phyloP scores from a whole-genome alignment of 805 yeast species.

The Yamadazyma tumulicola region DNA sequence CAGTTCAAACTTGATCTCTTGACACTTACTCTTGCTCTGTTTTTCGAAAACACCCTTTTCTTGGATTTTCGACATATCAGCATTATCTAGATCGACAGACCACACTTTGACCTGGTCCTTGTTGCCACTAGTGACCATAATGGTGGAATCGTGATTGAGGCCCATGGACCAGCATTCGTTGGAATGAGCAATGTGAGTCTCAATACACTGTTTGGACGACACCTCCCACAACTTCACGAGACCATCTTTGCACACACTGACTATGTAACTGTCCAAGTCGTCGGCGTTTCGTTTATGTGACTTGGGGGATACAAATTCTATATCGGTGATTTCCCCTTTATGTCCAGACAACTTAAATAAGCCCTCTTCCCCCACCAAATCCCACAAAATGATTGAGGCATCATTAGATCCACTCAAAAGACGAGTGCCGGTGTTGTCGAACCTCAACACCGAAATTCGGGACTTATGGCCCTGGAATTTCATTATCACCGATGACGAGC shows the following conservation, averaged over 20 bases:
- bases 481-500: constrained; percentile 73
- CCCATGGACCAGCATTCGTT: constrained; percentile 92
- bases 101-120: constrained; percentile 84
- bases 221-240: constrained; percentile 91
- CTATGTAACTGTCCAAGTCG: constrained; percentile 66
- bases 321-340: constrained; percentile 81
- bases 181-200: constrained; percentile 89
- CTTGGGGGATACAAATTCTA: constrained; percentile 44
- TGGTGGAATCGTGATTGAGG: constrained; percentile 34
- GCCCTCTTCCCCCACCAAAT: constrained; percentile 88
- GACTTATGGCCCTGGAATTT: constrained; percentile 90
- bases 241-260: constrained; percentile 86
- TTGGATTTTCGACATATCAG: constrained; percentile 45
- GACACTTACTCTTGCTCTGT: constrained; percentile 70
- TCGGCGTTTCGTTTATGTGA: constrained; percentile 17
- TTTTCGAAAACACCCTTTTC: constrained; percentile 70
- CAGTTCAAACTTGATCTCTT: constrained; percentile 49
- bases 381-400: constrained; percentile 87
- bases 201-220: constrained; percentile 83
- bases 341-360: constrained; percentile 84
- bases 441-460: constrained; percentile 63
- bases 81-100: constrained; percentile 56
- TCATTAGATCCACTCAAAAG: constrained; percentile 85
- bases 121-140: constrained; percentile 70
- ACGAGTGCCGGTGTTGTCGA: constrained; percentile 81